Evolutionary conservation across 2,329 filamentous ascomycete species (phyloP).

Genomic region (Aspergillus japonicus): DNA sequence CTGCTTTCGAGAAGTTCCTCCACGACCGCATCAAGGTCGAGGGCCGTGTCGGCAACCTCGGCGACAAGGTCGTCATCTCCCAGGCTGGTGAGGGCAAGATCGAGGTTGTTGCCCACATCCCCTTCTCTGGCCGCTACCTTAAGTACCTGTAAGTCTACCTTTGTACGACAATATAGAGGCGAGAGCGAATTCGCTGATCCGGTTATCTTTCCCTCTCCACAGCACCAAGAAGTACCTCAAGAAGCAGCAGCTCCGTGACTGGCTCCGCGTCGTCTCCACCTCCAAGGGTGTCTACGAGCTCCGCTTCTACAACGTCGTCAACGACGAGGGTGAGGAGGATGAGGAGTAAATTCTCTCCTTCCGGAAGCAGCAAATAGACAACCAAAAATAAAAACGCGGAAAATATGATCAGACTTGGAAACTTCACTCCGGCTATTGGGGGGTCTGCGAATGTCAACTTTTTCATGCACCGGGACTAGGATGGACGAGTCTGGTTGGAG

Average conservation of each 20-base stretch:
- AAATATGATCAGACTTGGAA: background rate
- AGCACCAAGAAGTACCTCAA: conserved; percentile 99
- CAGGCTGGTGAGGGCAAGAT: conserved; percentile 96
- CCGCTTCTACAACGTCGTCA: conserved; percentile 99
- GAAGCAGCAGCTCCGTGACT: conserved; percentile 99
- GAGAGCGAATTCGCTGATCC: background rate
- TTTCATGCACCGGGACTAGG: background rate
- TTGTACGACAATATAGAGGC: background rate
- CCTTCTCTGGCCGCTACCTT: conserved; percentile 97
- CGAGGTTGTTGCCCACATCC: conserved; percentile 94
- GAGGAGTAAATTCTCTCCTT: conserved; percentile 73
- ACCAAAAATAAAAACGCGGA: background rate
- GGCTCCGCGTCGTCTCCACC: conserved; percentile 97
- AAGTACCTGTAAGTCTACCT: conserved; percentile 88
- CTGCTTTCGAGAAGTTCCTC: conserved; percentile 99
- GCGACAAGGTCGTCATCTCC: conserved; percentile 85
- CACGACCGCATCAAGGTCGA: conserved; percentile 99
- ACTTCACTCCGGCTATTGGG: background rate
- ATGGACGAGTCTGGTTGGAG: conserved; percentile 8
- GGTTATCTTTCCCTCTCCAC: background rate
- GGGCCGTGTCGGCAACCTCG: conserved; percentile 96
- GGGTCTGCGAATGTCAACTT: conserved; percentile 12
- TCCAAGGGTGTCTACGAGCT: conserved; percentile 98
- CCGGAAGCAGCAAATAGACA: conserved; percentile 17
- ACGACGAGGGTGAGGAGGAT: conserved; percentile 96